phyloP scores from a whole-genome alignment of 305 asterid species.

The Solanum hybrid region DNA sequence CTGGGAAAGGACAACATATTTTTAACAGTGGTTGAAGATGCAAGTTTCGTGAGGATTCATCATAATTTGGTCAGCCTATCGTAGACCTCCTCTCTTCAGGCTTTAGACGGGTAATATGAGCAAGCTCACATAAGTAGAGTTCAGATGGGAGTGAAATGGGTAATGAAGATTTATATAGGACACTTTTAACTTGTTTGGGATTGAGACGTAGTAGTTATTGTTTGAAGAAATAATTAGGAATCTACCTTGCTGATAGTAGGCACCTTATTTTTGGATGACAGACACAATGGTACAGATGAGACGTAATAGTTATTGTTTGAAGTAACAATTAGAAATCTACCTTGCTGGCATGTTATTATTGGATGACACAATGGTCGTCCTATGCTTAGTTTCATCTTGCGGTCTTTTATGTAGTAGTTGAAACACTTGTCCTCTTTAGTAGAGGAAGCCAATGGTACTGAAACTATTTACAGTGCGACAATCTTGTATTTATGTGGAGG shows the following conservation, averaged over 20 bases:
- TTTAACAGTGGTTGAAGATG: neutral
- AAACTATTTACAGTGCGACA: neutral
- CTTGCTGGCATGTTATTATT: neutral
- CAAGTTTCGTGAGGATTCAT: neutral
- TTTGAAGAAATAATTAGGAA: neutral
- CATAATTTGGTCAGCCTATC: neutral
- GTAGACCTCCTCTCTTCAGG: neutral
- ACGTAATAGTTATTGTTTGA: neutral
- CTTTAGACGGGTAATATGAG: neutral
- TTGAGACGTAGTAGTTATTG: neutral
- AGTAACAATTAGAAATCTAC: neutral
- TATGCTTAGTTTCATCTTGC: neutral
- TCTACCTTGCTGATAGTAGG: neutral
- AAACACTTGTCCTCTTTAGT: neutral
- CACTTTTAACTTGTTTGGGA: neutral
- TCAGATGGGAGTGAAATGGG: neutral
- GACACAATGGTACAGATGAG: neutral
- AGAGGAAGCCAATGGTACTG: neutral
- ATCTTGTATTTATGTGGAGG: neutral
- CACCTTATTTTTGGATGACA: neutral
- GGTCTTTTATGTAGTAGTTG: neutral
- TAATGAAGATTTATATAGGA: neutral
- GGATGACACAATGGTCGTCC: neutral
- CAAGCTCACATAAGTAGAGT: neutral
- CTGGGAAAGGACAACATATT: neutral